Evolutionary conservation across 2,329 filamentous ascomycete genomes (phyloP).

Genomic region (Penicillium sp.): DNA sequence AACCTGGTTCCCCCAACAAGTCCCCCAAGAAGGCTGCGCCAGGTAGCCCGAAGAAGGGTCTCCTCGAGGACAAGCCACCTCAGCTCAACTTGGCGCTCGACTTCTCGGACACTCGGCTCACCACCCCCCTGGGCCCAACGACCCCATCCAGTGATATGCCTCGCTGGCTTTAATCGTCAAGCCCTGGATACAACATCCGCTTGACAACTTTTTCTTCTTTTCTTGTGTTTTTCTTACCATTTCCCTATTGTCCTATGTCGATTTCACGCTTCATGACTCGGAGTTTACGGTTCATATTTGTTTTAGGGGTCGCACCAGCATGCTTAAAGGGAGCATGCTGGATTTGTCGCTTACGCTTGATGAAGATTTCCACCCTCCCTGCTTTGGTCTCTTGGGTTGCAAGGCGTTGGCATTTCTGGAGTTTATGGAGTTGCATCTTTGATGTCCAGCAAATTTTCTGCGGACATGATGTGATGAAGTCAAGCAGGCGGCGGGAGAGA

Average conservation of each 20-base stretch:
- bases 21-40: conserved; percentile 49
- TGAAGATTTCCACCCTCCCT: conserved; percentile 10
- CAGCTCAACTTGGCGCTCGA: conserved; percentile 57
- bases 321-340: background rate
- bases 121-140: conserved; percentile 17
- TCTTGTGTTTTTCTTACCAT: conserved; percentile 13
- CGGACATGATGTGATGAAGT: conserved; percentile 25
- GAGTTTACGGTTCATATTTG: conserved; percentile 17
- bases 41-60: conserved; percentile 48
- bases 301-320: background rate
- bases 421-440: conserved; percentile 22
- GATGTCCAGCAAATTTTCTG: conserved; percentile 18
- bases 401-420: conserved; percentile 27
- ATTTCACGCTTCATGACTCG: conserved; percentile 26
- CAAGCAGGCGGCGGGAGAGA: conserved; percentile 20
- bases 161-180: conserved; percentile 39
- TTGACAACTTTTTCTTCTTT: conserved; percentile 13
- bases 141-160: conserved; percentile 32
- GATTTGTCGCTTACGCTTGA: conserved; percentile 6
- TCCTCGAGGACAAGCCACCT: conserved; percentile 55
- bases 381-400: background rate
- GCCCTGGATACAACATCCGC: background rate
- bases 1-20: conserved; percentile 43
- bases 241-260: conserved; percentile 13
- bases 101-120: conserved; percentile 25